These are phyloP conservation scores for Lactifluus subvellereus DNA, from an alignment of 768 basidiomycete genomes.

Conservation along the genomic window DNA sequence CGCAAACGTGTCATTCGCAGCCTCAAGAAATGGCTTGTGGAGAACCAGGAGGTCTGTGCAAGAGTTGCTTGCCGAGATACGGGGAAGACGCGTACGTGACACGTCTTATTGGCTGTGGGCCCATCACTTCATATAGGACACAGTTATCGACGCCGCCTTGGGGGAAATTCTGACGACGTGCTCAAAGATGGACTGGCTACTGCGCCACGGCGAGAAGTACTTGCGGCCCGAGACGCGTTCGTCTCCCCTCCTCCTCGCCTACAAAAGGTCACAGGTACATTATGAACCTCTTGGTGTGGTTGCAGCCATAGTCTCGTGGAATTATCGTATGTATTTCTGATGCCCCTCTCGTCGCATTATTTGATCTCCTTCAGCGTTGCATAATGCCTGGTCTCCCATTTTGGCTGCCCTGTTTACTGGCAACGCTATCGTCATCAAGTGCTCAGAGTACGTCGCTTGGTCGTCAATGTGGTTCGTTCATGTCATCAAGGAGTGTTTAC, in stretches of 20 bases:
- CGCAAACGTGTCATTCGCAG: slow-evolving; percentile 80
- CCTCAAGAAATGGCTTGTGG: slow-evolving; percentile 86
- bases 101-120: neutral
- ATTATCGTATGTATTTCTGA: slow-evolving; percentile 61
- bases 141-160: slow-evolving; percentile 89
- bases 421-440: slow-evolving; percentile 86
- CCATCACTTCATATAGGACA: neutral
- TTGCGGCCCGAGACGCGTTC: slow-evolving; percentile 68
- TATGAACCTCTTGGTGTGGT: slow-evolving; percentile 94
- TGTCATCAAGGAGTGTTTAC: slow-evolving; percentile 70
- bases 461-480: slow-evolving; percentile 78
- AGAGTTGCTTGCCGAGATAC: slow-evolving; percentile 89
- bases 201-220: slow-evolving; percentile 75
- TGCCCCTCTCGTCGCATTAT: neutral
- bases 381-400: slow-evolving; percentile 93
- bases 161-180: slow-evolving; percentile 95
- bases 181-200: slow-evolving; percentile 89
- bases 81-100: slow-evolving; percentile 80
- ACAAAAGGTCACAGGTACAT: slow-evolving; percentile 73
- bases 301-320: slow-evolving; percentile 92
- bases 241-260: slow-evolving; percentile 59
- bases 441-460: slow-evolving; percentile 91
- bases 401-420: slow-evolving; percentile 87
- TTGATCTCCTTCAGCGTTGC: slow-evolving; percentile 54
- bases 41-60: slow-evolving; percentile 83